Conservation (phyloP, 2,329 filamentous ascomycete genomes). For the Apiospora koreana region DNA sequence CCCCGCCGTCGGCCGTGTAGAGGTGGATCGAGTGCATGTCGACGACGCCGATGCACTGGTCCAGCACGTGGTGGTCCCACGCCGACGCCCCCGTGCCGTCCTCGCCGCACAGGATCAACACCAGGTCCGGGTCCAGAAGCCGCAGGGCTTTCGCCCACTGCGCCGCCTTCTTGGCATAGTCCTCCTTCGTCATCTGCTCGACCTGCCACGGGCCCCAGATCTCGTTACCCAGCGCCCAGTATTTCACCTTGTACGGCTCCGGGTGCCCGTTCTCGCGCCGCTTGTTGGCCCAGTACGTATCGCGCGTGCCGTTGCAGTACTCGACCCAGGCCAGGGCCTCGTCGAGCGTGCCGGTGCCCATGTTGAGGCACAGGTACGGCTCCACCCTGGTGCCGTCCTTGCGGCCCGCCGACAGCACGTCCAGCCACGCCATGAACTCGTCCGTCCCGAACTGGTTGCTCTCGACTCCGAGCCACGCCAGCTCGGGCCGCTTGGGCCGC, state of each 20-base stretch:
- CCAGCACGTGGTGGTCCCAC: conserved; percentile 75
- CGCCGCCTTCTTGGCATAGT: conserved; percentile 67
- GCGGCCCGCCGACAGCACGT: conserved; percentile 62
- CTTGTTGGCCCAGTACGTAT: conserved; percentile 82
- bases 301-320: conserved; percentile 78
- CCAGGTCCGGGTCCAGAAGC: conserved; percentile 68
- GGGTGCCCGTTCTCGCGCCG: conserved; percentile 73
- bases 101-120: conserved; percentile 74
- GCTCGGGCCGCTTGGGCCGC: conserved; percentile 66
- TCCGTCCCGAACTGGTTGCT: conserved; percentile 81
- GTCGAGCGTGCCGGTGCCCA: conserved; percentile 69
- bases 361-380: conserved; percentile 79
- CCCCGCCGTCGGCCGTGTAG: conserved; percentile 62
- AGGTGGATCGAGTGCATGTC: conserved; percentile 83
- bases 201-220: conserved; percentile 69
- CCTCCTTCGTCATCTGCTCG: conserved; percentile 67
- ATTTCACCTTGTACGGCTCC: conserved; percentile 79
- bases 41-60: conserved; percentile 66
- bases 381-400: conserved; percentile 59
- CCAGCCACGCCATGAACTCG: conserved; percentile 83
- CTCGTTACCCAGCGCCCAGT: conserved; percentile 84
- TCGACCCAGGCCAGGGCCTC: conserved; percentile 75
- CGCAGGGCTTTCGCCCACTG: conserved; percentile 75
- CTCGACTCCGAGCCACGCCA: conserved; percentile 79
- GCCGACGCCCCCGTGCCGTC: conserved; percentile 66